These are phyloP conservation scores for Amanita brunnescens DNA, from an alignment of 768 basidiomycete genomes.

Conservation along the genomic window DNA sequence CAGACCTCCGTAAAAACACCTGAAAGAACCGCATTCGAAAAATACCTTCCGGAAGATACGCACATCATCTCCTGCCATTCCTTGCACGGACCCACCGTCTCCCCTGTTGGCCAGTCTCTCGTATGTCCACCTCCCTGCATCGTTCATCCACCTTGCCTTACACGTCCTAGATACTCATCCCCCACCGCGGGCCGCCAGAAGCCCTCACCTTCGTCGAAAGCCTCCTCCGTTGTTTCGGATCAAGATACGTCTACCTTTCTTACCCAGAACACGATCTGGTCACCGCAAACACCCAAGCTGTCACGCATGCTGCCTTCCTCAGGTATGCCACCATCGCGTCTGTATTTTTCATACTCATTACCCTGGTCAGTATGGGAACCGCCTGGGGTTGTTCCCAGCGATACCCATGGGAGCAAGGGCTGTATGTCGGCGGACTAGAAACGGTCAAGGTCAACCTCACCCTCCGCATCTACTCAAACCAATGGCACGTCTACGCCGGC, in stretches of 20 bases:
- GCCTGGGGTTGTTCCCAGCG: slow-evolving; percentile 73
- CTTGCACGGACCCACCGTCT: slow-evolving; percentile 87
- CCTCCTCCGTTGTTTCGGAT: slow-evolving; percentile 71
- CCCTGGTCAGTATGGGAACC: slow-evolving; percentile 78
- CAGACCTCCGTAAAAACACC: slow-evolving; percentile 98
- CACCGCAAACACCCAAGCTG: slow-evolving; percentile 97
- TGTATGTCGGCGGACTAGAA: slow-evolving; percentile 95
- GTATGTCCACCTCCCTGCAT: slow-evolving; percentile 28
- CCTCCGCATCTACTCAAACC: slow-evolving; percentile 91
- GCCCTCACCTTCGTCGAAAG: slow-evolving; percentile 71
- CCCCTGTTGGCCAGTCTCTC: slow-evolving; percentile 81
- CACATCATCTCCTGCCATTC: slow-evolving; percentile 92
- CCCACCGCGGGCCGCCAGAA: slow-evolving; percentile 72
- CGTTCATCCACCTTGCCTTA: not conserved
- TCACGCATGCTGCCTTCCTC: slow-evolving; percentile 95
- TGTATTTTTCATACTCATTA: not conserved
- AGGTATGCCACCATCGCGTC: slow-evolving; percentile 41
- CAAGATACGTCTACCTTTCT: slow-evolving; percentile 85
- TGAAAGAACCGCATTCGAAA: slow-evolving; percentile 84
- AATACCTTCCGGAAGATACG: slow-evolving; percentile 75
- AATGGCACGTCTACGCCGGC: slow-evolving; percentile 99
- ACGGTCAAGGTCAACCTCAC: slow-evolving; percentile 97
- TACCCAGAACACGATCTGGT: slow-evolving; percentile 96
- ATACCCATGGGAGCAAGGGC: slow-evolving; percentile 95
- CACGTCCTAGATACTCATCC: slow-evolving; percentile 66